Evolutionary conservation across 2,329 filamentous ascomycete species (phyloP).

Genomic region (Domatiomyces catenatus): DNA sequence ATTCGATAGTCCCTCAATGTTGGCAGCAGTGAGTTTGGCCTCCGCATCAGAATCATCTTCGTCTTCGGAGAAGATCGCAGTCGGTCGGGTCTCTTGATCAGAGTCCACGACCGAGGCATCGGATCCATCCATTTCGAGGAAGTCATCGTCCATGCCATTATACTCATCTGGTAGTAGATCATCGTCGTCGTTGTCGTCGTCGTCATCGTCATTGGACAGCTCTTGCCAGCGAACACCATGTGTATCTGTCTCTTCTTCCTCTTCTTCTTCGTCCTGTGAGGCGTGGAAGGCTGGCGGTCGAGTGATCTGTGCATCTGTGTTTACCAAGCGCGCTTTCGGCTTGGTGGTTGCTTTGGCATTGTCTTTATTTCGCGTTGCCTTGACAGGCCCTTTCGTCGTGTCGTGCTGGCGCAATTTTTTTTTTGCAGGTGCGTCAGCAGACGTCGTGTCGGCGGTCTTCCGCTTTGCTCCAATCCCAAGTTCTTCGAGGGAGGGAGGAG

Average conservation of each 20-base stretch:
- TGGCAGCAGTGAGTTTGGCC: conserved; percentile 83
- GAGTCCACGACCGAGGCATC: conserved; percentile 54
- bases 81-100: conserved; percentile 42
- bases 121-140: conserved; percentile 26
- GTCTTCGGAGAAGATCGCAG: conserved; percentile 85
- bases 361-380: conserved; percentile 21
- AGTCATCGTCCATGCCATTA: conserved; percentile 29
- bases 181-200: conserved; percentile 20
- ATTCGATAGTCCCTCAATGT: conserved; percentile 79
- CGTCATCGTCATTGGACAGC: conserved; percentile 25
- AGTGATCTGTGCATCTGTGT: conserved; percentile 18
- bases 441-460: conserved; percentile 58
- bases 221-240: conserved; percentile 12
- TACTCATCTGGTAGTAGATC: conserved; percentile 41
- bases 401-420: conserved; percentile 47
- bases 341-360: conserved; percentile 22
- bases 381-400: conserved; percentile 28
- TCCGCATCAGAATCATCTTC: conserved; percentile 78
- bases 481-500: conserved; percentile 69
- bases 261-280: conserved; percentile 30
- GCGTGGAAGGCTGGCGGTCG: conserved; percentile 21
- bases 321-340: conserved; percentile 19
- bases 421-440: conserved; percentile 39
- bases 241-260: conserved; percentile 29
- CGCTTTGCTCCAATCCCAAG: conserved; percentile 52